Evolutionary conservation across 2,329 filamentous ascomycete species (phyloP).

Genomic region (Pseudogymnoascus sp.): DNA sequence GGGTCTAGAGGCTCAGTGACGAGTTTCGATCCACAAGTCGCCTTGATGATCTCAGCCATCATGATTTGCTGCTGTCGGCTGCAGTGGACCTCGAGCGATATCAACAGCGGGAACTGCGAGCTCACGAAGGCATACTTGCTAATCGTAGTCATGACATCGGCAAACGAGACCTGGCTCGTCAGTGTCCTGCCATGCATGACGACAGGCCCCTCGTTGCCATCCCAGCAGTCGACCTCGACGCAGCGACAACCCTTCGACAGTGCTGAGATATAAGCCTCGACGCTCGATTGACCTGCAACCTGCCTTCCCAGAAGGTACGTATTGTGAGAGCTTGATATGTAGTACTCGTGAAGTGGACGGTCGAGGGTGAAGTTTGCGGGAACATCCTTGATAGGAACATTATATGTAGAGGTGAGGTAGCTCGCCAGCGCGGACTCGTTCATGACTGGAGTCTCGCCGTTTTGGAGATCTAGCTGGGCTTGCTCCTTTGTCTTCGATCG

Average conservation of each 20-base stretch:
- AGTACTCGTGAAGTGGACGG: constrained; percentile 90
- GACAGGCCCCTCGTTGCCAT: constrained; percentile 79
- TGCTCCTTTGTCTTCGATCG: constrained; percentile 44
- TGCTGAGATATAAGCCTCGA: constrained; percentile 88
- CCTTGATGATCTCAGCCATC: constrained; percentile 86
- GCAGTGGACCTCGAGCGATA: constrained; percentile 95
- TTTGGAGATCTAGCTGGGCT: constrained; percentile 35
- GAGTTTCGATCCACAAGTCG: constrained; percentile 72
- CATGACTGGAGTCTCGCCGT: constrained; percentile 53
- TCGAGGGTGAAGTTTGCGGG: constrained; percentile 60
- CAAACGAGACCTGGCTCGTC: constrained; percentile 82
- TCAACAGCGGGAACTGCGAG: constrained; percentile 81
- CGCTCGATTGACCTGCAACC: constrained; percentile 80
- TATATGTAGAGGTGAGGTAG: constrained; percentile 68
- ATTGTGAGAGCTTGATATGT: constrained; percentile 97
- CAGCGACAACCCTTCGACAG: constrained; percentile 86
- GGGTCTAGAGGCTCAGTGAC: constrained; percentile 67
- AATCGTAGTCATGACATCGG: constrained; percentile 86
- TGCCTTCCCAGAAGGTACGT: constrained; percentile 92
- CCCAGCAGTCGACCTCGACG: constrained; percentile 97
- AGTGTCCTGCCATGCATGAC: constrained; percentile 88
- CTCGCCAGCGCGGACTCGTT: constrained; percentile 69
- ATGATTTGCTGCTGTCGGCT: constrained; percentile 69
- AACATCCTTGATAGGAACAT: constrained; percentile 56
- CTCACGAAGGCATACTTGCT: constrained; percentile 88